Percentiles rank a stretch among this genome's conserved stretches.
These are phyloP conservation scores for Fusarium pilosicola DNA, from an alignment of 2,329 filamentous ascomycete species.

Conservation along the genomic window DNA sequence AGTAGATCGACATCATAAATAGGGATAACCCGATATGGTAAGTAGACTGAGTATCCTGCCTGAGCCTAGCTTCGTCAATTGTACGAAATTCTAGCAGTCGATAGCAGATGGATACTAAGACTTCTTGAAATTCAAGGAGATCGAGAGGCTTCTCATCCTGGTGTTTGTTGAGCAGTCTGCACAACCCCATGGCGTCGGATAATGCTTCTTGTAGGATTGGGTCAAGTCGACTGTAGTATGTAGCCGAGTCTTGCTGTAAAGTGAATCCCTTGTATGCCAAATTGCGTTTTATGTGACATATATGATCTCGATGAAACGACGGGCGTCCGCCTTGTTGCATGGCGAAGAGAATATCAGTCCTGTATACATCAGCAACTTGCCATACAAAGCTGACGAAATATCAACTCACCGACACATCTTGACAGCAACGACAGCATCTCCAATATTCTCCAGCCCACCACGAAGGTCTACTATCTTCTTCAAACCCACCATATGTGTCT, in stretches of 20 bases:
- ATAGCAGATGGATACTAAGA: not conserved
- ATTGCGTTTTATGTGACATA: fast-evolving
- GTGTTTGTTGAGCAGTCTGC: not conserved
- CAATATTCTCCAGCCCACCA: not conserved
- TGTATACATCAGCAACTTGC: not conserved
- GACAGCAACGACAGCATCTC: not conserved
- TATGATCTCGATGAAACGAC: not conserved
- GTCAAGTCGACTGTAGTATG: fast-evolving
- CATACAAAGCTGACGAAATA: not conserved
- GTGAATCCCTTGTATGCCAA: not conserved
- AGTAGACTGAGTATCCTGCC: not conserved
- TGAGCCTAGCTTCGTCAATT: not conserved
- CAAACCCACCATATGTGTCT: not conserved
- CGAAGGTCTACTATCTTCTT: conserved; percentile 3
- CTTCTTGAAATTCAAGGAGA: conserved; percentile 5
- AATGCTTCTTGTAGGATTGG: not conserved
- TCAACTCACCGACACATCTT: not conserved
- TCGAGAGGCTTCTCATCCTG: not conserved
- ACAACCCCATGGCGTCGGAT: not conserved
- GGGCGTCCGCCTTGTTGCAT: not conserved
- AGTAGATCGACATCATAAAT: not conserved
- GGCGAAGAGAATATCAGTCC: conserved; percentile 9
- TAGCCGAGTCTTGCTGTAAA: not conserved
- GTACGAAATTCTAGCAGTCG: not conserved
- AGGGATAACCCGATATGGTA: not conserved